Conservation (phyloP, 768 basidiomycete genomes). For the Pulveroboletus ravenelii region DNA sequence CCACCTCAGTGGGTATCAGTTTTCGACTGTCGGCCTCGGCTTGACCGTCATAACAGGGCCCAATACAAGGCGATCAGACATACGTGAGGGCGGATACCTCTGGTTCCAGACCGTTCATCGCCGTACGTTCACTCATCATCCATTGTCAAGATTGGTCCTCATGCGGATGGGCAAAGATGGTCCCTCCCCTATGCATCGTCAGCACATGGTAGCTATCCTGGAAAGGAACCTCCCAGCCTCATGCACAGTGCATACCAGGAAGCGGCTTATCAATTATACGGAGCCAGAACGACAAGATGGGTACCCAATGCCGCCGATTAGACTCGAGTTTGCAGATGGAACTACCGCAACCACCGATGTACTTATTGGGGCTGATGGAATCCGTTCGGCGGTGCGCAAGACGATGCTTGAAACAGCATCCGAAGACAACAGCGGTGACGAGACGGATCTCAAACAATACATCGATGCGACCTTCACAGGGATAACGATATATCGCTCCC, state of each 20-base stretch:
- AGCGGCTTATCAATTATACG: conserved; percentile 17
- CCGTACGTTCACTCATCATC: conserved; percentile 12
- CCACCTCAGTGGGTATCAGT: conserved; percentile 7
- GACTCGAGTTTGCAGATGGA: conserved; percentile 13
- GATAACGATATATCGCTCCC: conserved; percentile 34
- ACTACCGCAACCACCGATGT: conserved; percentile 33
- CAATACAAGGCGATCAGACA: conserved; percentile 24
- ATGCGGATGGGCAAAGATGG: conserved; percentile 3
- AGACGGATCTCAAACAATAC: conserved; percentile 6
- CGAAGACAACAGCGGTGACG: not conserved
- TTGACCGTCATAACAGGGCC: conserved; percentile 21
- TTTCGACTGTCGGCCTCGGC: not conserved
- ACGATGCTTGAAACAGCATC: conserved; percentile 19
- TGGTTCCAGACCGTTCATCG: conserved; percentile 23
- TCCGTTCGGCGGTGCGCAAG: conserved; percentile 29
- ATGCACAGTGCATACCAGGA: conserved; percentile 15
- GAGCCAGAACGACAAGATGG: conserved; percentile 14
- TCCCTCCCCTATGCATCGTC: conserved; percentile 18
- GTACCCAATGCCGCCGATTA: conserved; percentile 21
- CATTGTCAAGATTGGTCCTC: not conserved
- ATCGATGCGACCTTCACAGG: conserved; percentile 39
- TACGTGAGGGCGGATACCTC: conserved; percentile 26
- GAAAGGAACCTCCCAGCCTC: conserved; percentile 17
- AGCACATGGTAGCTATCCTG: conserved; percentile 16
- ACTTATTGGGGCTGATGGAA: conserved; percentile 45